A percentile compares a stretch with the other conserved stretches of the same genome.
Conservation (phyloP, 129 eudicot species). For the Helianthus tuberosus region DNA sequence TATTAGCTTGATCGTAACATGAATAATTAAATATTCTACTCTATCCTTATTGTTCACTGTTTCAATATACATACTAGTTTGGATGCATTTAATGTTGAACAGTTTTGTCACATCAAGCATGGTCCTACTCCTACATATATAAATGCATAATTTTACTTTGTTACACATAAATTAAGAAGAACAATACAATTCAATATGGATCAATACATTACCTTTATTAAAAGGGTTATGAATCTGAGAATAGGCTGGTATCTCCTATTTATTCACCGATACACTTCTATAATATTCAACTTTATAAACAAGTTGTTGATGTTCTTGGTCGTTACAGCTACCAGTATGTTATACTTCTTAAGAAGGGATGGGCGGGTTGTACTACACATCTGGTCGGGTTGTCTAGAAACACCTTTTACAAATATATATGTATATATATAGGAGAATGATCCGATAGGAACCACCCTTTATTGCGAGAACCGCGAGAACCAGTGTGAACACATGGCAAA, state of each 20-base stretch:
- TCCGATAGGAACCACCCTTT: too few relatives aligned
- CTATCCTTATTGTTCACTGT: conserved; percentile 4
- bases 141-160: not conserved
- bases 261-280: not conserved
- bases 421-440: too few relatives aligned
- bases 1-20: conserved; percentile 12
- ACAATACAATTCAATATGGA: conserved; percentile 8
- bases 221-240: conserved; percentile 1
- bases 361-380: not conserved
- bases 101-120: conserved; percentile 22
- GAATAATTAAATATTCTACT: conserved; percentile 1
- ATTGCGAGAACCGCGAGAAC: too few relatives aligned
- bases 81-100: conserved; percentile 6
- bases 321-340: too few relatives aligned
- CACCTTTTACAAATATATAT: not conserved
- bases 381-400: not conserved
- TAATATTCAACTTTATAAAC: not conserved
- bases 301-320: not conserved
- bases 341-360: not conserved
- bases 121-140: conserved; percentile 20
- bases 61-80: conserved; percentile 13
- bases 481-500: too few relatives aligned
- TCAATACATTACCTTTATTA: not conserved
- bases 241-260: not conserved
- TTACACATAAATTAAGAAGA: conserved; percentile 5